Base-by-base conservation (phyloP, 2,329 filamentous ascomycete species). In the Penicillium sp. region DNA sequence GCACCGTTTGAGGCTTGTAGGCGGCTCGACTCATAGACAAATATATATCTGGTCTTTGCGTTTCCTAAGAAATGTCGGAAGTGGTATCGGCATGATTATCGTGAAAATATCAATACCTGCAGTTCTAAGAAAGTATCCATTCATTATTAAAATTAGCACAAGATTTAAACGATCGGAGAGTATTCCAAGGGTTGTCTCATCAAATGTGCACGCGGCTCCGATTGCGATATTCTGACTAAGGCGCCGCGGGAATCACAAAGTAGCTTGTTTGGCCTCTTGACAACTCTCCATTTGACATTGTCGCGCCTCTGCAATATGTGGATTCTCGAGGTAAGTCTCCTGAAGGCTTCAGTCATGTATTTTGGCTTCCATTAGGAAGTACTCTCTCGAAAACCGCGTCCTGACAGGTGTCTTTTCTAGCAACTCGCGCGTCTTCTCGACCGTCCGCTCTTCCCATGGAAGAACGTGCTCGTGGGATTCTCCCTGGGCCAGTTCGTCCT, bases 401-500 rank as follows among this genome's bases (percentile, higher is more conserved):
- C 47, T 57, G 25, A 56, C 55, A 51, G 39, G 51, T 44, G 24
- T 48, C 22, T 14, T 20, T n/a, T 31, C 39, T 55, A 84, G 79
- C 78, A 82, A 78, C 85, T 97, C 63, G 90, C 90, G 69, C 84
- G 84, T 73, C 86, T 88, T 74, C 87, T 97, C 66, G 94, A 99
- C 79, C 85, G 89, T 68, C 92, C 92, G 52, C 80, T 89, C 68
- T 96, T 97, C 78, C 92, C 94, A 49, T 99, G 94, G 94, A 99
- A 96, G 84, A 88, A 85, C 71, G 85, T 99, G 65, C 92, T 99
- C 66, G 83, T 97, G 63, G 89, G 91, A 66, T 99, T 99, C 78
- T 95, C 91, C 27, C 72, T 97, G 64, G 90, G 88, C 55, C 90
- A 99, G 71, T 97, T 90, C 72, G 76, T 90, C 48, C 86, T 99